Evolutionary conservation across 768 basidiomycete species (phyloP).

Genomic region (Sporobolomyces pararoseus): DNA sequence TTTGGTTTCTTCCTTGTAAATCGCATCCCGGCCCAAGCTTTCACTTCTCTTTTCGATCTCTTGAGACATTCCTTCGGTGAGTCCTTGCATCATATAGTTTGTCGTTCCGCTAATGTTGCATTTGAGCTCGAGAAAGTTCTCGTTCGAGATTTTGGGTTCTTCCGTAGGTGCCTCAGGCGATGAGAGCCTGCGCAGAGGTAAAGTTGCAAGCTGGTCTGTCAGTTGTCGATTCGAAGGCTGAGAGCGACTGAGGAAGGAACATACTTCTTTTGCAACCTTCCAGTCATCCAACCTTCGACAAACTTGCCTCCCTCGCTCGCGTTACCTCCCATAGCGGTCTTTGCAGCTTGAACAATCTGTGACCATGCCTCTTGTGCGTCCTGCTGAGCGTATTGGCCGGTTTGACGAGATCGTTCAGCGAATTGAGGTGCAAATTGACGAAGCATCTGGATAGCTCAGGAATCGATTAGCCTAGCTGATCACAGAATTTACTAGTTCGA

Average conservation of each 20-base stretch:
- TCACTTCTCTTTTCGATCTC: constrained; percentile 81
- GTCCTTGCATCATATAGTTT: constrained; percentile 82
- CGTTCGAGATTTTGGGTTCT: constrained; percentile 59
- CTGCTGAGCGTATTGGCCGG: constrained; percentile 74
- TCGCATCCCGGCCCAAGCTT: constrained; percentile 70
- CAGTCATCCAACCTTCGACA: constrained; percentile 75
- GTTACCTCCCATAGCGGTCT: constrained; percentile 46
- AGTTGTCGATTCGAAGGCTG: not conserved
- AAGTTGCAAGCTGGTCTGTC: not conserved
- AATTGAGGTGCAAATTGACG: constrained; percentile 85
- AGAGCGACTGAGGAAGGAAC: constrained; percentile 34
- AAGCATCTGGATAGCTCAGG: too few species aligned
- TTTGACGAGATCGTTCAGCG: constrained; percentile 56
- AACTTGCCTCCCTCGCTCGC: constrained; percentile 55
- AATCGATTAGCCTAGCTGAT: too few species aligned
- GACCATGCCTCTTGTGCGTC: constrained; percentile 88
- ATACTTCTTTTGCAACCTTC: constrained; percentile 69
- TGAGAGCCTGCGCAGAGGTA: constrained; percentile 58
- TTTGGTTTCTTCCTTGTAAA: constrained; percentile 74
- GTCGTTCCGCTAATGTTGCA: constrained; percentile 85
- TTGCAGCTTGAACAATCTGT: constrained; percentile 66
- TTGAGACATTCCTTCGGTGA: constrained; percentile 78
- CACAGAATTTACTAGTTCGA: too few species aligned
- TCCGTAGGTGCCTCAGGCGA: constrained; percentile 83
- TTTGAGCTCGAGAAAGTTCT: constrained; percentile 79